Percentiles rank a stretch among this genome's conserved stretches.
phyloP scores from a whole-genome alignment of 371 early-diverging fungal genomes.

The Rhizopus microsporus region DNA sequence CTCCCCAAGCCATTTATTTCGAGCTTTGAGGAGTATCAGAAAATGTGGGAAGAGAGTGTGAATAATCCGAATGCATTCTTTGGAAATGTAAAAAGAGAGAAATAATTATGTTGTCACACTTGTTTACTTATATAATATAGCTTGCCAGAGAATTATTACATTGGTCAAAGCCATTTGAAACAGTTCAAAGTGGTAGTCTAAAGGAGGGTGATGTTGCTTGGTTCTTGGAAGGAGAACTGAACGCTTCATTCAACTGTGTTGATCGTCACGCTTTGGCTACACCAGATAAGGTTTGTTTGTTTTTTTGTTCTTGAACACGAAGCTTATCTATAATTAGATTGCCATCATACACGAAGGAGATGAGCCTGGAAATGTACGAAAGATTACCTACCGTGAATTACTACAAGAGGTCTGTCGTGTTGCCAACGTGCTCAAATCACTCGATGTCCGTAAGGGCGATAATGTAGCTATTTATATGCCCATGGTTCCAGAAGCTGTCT shows the following conservation, averaged over 20 bases:
- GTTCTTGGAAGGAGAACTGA: slow-evolving; percentile 92
- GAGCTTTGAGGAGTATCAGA: slow-evolving; percentile 73
- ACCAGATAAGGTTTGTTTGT: slow-evolving; percentile 55
- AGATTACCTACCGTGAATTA: slow-evolving; percentile 84
- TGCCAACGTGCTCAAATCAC: slow-evolving; percentile 77
- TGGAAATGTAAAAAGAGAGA: slow-evolving; percentile 56
- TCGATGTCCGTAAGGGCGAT: slow-evolving; percentile 88
- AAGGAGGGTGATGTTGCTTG: slow-evolving; percentile 81
- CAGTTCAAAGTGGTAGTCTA: slow-evolving; percentile 63
- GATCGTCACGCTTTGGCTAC: slow-evolving; percentile 85
- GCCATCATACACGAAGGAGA: slow-evolving; percentile 94
- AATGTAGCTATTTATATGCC: slow-evolving; percentile 96
- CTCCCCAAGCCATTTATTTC: slow-evolving; percentile 69
- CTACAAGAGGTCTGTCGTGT: slow-evolving; percentile 80
- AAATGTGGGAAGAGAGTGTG: slow-evolving; percentile 72
- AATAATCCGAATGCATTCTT: slow-evolving; percentile 76
- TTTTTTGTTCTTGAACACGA: neutral
- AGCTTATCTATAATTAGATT: slow-evolving; percentile 41
- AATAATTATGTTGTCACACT: neutral
- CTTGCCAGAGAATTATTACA: slow-evolving; percentile 68
- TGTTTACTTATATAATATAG: slow-evolving; percentile 26
- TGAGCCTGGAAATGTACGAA: slow-evolving; percentile 73
- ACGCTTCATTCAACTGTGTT: slow-evolving; percentile 94
- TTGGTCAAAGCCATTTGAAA: slow-evolving; percentile 78
- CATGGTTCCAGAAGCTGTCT: slow-evolving; percentile 95